Conservation (phyloP, 1,284 basidiomycete genomes). For the Apiotrichum gracile region DNA sequence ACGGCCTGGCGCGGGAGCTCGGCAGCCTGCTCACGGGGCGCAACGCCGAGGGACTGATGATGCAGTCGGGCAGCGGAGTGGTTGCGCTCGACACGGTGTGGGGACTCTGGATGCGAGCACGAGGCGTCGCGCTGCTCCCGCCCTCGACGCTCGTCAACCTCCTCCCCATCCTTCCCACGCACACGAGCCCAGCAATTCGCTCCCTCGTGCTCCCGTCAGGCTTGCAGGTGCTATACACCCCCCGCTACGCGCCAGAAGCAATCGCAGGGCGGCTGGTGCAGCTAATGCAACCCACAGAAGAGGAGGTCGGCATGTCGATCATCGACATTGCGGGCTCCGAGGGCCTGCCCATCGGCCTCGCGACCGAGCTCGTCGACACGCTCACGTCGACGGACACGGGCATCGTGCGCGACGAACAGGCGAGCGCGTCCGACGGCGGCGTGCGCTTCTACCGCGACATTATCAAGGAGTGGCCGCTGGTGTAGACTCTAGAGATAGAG, state of each 20-base stretch:
- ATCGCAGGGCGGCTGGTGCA: conserved; percentile 62
- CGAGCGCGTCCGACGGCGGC: conserved; percentile 51
- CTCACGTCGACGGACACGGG: conserved; percentile 45
- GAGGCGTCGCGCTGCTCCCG: conserved; percentile 86
- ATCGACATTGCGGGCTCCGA: conserved; percentile 64
- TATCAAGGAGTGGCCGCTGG: conserved; percentile 52
- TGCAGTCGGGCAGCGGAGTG: conserved; percentile 53
- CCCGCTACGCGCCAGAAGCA: conserved; percentile 60
- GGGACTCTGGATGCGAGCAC: conserved; percentile 93
- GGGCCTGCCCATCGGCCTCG: conserved; percentile 62
- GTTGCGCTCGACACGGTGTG: conserved; percentile 90
- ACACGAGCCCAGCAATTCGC: conserved; percentile 65
- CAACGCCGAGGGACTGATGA: conserved; percentile 38
- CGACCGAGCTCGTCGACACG: conserved; percentile 66
- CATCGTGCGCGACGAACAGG: conserved; percentile 68
- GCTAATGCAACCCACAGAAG: conserved; percentile 51
- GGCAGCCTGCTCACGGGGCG: conserved; percentile 57
- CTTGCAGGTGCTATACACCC: conserved; percentile 76
- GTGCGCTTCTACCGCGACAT: conserved; percentile 64
- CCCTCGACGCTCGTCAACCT: conserved; percentile 74
- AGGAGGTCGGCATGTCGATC: conserved; percentile 36
- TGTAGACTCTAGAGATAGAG: neutral
- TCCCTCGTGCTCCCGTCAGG: conserved; percentile 65
- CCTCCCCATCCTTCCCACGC: conserved; percentile 60
- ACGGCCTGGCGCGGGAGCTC: conserved; percentile 78